Evolutionary conservation across 176 grass and related monocot species (phyloP).

Genomic region (Chloris gayana): DNA sequence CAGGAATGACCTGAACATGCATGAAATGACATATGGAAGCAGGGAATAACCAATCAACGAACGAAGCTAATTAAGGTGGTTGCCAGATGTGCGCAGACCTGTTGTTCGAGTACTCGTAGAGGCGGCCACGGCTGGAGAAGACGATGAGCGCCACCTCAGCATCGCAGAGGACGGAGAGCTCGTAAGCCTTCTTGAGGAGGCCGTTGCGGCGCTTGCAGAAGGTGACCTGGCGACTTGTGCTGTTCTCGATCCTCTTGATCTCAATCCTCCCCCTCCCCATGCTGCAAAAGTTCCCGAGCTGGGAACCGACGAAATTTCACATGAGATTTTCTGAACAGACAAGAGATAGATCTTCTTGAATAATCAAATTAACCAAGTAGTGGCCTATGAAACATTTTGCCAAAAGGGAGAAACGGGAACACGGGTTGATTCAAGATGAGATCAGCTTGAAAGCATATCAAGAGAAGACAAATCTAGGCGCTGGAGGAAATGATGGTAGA

Average conservation of each 20-base stretch:
- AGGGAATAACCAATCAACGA: slow-evolving; percentile 1
- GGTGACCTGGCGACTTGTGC: slow-evolving; percentile 76
- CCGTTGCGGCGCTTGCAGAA: slow-evolving; percentile 86
- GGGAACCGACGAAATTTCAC: background rate
- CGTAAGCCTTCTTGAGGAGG: slow-evolving; percentile 84
- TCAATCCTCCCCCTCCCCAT: slow-evolving; percentile 82
- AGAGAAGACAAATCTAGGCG: background rate
- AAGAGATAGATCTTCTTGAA: background rate
- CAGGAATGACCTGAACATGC: slow-evolving; percentile 26
- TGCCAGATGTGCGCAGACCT: slow-evolving; percentile 42
- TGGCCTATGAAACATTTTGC: background rate
- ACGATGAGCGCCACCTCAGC: slow-evolving; percentile 80
- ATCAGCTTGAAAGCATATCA: background rate
- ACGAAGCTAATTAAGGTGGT: background rate
- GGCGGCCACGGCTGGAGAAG: slow-evolving; percentile 90
- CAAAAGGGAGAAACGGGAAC: background rate
- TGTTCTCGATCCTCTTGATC: slow-evolving; percentile 90
- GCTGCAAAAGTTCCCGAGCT: slow-evolving; percentile 3
- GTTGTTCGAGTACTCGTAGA: slow-evolving; percentile 97
- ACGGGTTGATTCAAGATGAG: background rate
- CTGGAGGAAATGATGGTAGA: slow-evolving; percentile 14
- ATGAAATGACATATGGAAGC: slow-evolving; percentile 46
- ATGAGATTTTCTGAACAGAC: background rate
- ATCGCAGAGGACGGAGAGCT: slow-evolving; percentile 82
- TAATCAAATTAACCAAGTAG: background rate